Evolutionary conservation across 495 filamentous ascomycete species (phyloP), one percentile per base, ranked within the genome.

Genomic region (Talaromyces proteolyticus): DNA sequence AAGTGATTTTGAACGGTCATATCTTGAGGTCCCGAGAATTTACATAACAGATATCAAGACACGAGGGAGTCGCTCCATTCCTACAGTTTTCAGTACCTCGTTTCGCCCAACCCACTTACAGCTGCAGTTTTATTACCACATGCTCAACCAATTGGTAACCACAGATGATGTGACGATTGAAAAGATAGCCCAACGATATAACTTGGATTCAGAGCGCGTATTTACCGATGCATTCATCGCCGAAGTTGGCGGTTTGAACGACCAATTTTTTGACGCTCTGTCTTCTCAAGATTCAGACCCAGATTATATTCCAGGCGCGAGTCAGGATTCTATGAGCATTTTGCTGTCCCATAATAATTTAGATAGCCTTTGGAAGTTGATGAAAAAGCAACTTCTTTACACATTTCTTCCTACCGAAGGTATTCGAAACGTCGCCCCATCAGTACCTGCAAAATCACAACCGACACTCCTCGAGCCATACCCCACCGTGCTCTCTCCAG

Each of bases 31-130:
- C 21, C 60, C 67, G 14, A 65, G 70, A 23, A 71, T 91, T 12
- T 96, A 91, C 62, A 66, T 98, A 44, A 86, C 84, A 6, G 93
- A 98, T 57, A 80, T 93, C 47, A 98, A 98, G 63, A 97, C 94
- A 0, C 80, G 91, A 41, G 75, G 63, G 6, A 77, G 72, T 37
- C 70, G 72, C 11, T 75, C 75, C 11, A 52, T 88, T 1, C 91
- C 92, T 0, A 75, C 73, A 20, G 67, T 73, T 36, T 72, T 75
- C 18, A 81, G 78, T 22, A 69, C 82, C 1, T 79, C 84, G n/a
- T 79, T 90, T 17, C 83, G 86, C 10, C 87, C 84, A 0, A 88
- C 93, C 0, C 72, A 81, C 45, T 82, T 96, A 46, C 93, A 98
- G 64, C 72, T 98, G 6, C 91, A 94, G 68, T 69, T 96, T 1